Conservation (phyloP, 2,329 filamentous ascomycete species). For the Myriosclerotinia curreyana region DNA sequence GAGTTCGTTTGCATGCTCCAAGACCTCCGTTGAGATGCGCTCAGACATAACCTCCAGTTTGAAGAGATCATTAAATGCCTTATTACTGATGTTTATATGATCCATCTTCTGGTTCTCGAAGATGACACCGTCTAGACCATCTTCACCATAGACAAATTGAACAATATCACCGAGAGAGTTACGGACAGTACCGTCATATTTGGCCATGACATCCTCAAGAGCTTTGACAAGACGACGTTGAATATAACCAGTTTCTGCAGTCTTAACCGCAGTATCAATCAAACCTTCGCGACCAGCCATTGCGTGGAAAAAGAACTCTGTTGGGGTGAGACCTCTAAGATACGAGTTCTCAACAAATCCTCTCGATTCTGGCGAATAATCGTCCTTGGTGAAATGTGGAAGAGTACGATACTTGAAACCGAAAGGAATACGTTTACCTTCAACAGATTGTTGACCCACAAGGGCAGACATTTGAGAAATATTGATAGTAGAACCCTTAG, state of each 20-base stretch:
- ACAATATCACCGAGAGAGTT: slow-evolving; percentile 96
- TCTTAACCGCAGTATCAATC: slow-evolving; percentile 99
- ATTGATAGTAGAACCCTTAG: slow-evolving; percentile 98
- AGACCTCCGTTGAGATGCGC: slow-evolving; percentile 62
- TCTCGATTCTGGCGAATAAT: slow-evolving; percentile 94
- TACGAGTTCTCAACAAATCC: slow-evolving; percentile 99
- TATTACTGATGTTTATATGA: slow-evolving; percentile 75
- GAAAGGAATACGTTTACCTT: slow-evolving; percentile 98
- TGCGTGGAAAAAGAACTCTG: slow-evolving; percentile 99
- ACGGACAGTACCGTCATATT: slow-evolving; percentile 94
- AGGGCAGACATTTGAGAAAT: slow-evolving; percentile 99
- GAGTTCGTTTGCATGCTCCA: slow-evolving; percentile 86
- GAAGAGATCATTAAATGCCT: slow-evolving; percentile 76
- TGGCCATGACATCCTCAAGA: slow-evolving; percentile 93
- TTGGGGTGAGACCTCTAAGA: slow-evolving; percentile 87
- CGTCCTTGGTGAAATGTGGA: slow-evolving; percentile 98
- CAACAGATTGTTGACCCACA: slow-evolving; percentile 96
- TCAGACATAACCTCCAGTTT: slow-evolving; percentile 76
- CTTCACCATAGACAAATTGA: slow-evolving; percentile 96
- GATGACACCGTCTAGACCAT: slow-evolving; percentile 87
- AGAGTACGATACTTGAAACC: slow-evolving; percentile 98
- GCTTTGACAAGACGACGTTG: slow-evolving; percentile 98
- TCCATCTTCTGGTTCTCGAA: slow-evolving; percentile 94
- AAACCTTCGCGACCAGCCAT: slow-evolving; percentile 99
- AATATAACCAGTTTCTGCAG: slow-evolving; percentile 97